Conservation (phyloP, 2,329 filamentous ascomycete species). For the Allantophomopsis cytisporea region DNA sequence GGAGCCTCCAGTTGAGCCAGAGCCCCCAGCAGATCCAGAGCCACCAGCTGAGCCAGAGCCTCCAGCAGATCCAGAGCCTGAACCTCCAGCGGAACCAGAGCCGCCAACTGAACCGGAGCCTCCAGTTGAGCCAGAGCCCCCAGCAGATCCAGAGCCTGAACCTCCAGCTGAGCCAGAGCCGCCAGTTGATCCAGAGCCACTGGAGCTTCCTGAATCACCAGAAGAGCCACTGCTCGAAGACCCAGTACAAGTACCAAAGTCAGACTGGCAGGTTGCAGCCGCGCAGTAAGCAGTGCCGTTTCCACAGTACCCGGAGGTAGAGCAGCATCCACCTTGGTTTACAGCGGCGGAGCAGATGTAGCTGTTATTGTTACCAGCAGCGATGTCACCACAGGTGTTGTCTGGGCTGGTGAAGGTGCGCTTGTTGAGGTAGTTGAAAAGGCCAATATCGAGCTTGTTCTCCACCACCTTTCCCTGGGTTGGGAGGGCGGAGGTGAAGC, state of each 20-base stretch:
- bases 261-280: conserved; percentile 10
- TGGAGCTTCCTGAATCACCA: not conserved
- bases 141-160: not conserved
- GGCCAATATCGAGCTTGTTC: not conserved
- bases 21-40: too few species aligned
- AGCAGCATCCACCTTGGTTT: conserved; percentile 1
- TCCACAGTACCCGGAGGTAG: conserved; percentile 12
- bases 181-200: not conserved
- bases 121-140: too few species aligned
- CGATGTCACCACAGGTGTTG: not conserved
- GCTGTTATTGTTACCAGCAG: not conserved
- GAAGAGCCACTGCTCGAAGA: not conserved
- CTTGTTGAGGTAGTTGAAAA: not conserved
- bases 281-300: conserved; percentile 12
- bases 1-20: too few species aligned
- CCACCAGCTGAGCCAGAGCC: too few species aligned
- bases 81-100: too few species aligned
- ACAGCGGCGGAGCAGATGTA: not conserved
- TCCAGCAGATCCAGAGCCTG: too few species aligned
- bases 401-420: not conserved
- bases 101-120: too few species aligned
- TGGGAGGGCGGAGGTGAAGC: not conserved
- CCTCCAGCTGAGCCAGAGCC: conserved; percentile 1
- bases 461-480: not conserved
- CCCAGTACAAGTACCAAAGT: conserved; percentile 3